Base-by-base conservation (phyloP, 768 basidiomycete genomes). In the Calocybe gangraenosa region DNA sequence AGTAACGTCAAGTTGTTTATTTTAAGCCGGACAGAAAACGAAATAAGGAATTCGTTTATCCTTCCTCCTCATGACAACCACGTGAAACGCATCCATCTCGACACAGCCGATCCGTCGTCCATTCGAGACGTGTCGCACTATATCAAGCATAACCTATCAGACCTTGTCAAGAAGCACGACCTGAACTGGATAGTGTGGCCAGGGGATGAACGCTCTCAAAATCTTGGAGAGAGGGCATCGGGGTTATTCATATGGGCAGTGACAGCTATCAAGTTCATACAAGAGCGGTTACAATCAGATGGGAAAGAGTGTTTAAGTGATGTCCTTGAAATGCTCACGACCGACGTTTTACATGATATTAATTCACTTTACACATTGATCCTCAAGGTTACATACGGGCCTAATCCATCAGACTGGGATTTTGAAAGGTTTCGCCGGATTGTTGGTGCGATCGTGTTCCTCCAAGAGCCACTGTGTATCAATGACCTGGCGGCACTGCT, bases 171-270 rank as follows among this genome's bases (percentile, higher is more conserved):
- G 8, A 42, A 53, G 8, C 23, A 53, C 18, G 42, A 32, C 11
- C 6, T 53, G 21, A 31, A 47, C 7, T 42, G 35, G 32, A 10
- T 39, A 1, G 33, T 36, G 1, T 57, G 53, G 53, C 52, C 52
- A 9, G 51, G 56, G 3, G 34, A 50, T 2, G 45, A 46, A 10
- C 28, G 47, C 5, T 47, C 52, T 19, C 17, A 25, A 4, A 15
- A 37, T 5, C 32, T 57, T 14, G 34, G 39, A 7, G 30, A 21
- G 2, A 46, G 37, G 9, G 45, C 56, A 2, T 25, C 46, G 2
- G 56, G 56, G 2, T 44, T 52, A 11, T 57, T 57, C 42, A 57
- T 57, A 4, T 57, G 56, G 34, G 34, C 7, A 35, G 34, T 35
- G 2, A 42, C 41, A 17, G 41, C 41, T 6, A 28, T 17, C 4